These are phyloP conservation scores for Fusarium torulosum DNA, from an alignment of 2,329 filamentous ascomycete species.

Conservation along the genomic window DNA sequence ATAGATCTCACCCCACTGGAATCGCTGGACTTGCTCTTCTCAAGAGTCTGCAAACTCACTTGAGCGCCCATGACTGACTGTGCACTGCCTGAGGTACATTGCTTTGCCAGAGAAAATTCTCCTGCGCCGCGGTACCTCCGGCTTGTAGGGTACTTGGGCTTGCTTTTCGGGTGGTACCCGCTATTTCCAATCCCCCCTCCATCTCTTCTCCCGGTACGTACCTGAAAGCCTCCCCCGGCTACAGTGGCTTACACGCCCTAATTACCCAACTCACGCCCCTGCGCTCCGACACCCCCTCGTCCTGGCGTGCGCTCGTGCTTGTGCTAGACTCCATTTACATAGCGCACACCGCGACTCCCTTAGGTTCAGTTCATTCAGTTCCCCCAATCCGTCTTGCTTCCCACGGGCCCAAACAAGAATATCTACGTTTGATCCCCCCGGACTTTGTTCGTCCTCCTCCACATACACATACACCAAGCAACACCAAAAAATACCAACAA, in stretches of 20 bases:
- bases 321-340: conserved; percentile 43
- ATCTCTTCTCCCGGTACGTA: conserved; percentile 23
- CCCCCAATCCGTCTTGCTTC: conserved; percentile 47
- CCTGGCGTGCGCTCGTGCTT: conserved; percentile 40
- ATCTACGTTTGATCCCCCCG: conserved; percentile 48
- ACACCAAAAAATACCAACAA: conserved; percentile 16
- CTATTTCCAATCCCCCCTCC: conserved; percentile 13
- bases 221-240: conserved; percentile 5
- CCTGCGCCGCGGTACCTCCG: conserved; percentile 47
- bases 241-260: conserved; percentile 12
- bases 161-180: conserved; percentile 24
- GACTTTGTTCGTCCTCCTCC: conserved; percentile 43
- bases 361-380: conserved; percentile 4
- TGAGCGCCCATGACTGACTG: neutral
- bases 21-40: conserved; percentile 6
- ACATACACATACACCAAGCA: conserved; percentile 42
- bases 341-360: conserved; percentile 49
- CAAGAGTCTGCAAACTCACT: neutral
- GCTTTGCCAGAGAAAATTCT: conserved; percentile 32
- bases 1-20: conserved; percentile 34
- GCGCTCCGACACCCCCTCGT: conserved; percentile 26
- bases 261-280: conserved; percentile 13
- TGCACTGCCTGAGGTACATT: neutral
- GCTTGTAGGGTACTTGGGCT: conserved; percentile 43
- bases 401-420: conserved; percentile 48